Conservation (phyloP, 2,329 filamentous ascomycete genomes). For the Tolypocladium sp. region DNA sequence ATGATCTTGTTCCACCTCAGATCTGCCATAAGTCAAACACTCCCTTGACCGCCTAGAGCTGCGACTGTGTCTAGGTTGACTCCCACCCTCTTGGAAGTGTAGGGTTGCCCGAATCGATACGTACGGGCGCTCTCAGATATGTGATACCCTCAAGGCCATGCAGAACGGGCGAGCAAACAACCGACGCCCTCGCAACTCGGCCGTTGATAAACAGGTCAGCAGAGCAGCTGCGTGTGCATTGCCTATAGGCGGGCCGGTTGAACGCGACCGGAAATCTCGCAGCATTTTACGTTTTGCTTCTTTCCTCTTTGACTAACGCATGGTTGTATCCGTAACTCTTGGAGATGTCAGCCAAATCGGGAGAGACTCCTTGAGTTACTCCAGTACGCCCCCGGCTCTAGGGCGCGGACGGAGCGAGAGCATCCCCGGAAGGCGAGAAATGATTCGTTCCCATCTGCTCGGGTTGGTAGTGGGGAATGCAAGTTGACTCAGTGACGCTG, state of each 20-base stretch:
- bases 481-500: not conserved
- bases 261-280: not conserved
- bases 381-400: not conserved
- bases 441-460: slow-evolving; percentile 4
- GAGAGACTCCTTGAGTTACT: not conserved
- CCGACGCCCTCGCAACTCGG: not conserved
- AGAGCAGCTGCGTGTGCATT: not conserved
- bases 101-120: not conserved
- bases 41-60: not conserved
- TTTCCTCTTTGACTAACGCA: not conserved
- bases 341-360: not conserved
- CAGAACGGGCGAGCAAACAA: not conserved
- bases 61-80: not conserved
- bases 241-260: not conserved
- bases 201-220: not conserved
- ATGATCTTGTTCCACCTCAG: slow-evolving; percentile 1
- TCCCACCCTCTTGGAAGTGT: not conserved
- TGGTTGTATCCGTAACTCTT: not conserved
- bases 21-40: not conserved
- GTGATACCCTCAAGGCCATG: not conserved
- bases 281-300: not conserved
- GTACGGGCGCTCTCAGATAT: not conserved
- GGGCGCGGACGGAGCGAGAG: not conserved
- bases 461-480: slow-evolving; percentile 2
- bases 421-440: not conserved